Base-by-base conservation (phyloP, 2,329 filamentous ascomycete species). In the Purpureocillium lavendulum region DNA sequence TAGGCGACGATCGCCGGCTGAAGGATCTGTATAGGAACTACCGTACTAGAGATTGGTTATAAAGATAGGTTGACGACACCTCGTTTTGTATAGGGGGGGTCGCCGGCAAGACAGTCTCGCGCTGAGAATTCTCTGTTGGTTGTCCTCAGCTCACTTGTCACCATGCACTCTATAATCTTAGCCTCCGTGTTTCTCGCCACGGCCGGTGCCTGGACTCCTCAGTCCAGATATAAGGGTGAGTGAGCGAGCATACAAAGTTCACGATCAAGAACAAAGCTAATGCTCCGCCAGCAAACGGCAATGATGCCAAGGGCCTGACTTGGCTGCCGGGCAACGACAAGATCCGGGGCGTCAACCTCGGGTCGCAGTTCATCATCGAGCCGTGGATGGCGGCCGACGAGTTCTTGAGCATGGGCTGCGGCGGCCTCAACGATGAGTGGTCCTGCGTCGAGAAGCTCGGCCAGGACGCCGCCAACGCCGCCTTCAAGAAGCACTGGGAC, bases 311-410 rank as follows among this genome's bases (percentile, higher is more conserved):
- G 11, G 14, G 43, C 8, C 15, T 39, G 11, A 34, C 46, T 9
- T 52, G 51, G 45, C 43, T 53, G 0, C 33, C 42, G 1, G 36
- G 32, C 0, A 30, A 36, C 1, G 30, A 38, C 13, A 55, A 55
- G 18, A 41, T 54, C 2, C 49, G 50, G 1, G 50, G 52, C 4
- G 52, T 55, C 34, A 55, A 55, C 1, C 47, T 55, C 21, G 21
- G 21, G 21, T 56, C 49, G 0, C 51, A 53, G 1, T 56, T 53
- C 45, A 50, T 56, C 18, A 38, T 56, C 9, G 52, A 56, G 17
- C 45, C 47, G 17, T 56, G 53, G 52, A 52, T 55, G 47, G 48
- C 48, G 0, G 44, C 46, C 24, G 47, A 47, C 1, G 43, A 46
- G 10, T 55, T 49, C 47, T 40, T 42, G 3, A 33, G 17, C 11